These are phyloP conservation scores for Exophiala viscosa DNA, from an alignment of 2,329 filamentous ascomycete genomes.

Conservation along the genomic window DNA sequence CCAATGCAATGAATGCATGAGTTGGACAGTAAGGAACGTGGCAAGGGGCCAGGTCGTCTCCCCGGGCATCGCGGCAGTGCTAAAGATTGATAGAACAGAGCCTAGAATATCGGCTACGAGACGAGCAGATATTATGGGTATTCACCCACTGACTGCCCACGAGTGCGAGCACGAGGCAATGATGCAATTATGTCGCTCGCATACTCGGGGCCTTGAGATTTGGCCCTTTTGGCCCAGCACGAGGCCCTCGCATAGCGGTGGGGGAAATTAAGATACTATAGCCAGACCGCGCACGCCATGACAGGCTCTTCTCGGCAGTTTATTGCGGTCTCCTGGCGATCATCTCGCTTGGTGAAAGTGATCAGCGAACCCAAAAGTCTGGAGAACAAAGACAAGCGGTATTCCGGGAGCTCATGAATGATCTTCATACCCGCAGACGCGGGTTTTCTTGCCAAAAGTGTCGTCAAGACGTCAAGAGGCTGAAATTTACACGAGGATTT, in stretches of 20 bases:
- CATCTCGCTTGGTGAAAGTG: background rate
- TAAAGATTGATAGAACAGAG: background rate
- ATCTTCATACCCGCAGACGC: background rate
- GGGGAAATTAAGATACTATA: background rate
- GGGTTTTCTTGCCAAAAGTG: too few relatives aligned
- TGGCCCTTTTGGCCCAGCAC: background rate
- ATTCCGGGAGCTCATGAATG: background rate
- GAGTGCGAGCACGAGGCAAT: constrained; percentile 14
- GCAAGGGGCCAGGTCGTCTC: too few relatives aligned
- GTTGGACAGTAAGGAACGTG: too few relatives aligned
- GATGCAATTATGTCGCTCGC: constrained; percentile 11
- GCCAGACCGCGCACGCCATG: too few relatives aligned
- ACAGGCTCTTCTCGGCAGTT: background rate
- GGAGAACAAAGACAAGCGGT: background rate
- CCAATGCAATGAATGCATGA: too few relatives aligned
- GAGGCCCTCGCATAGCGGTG: background rate
- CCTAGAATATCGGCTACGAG: constrained; percentile 1
- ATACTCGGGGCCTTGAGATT: background rate
- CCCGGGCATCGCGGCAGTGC: background rate
- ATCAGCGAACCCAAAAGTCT: background rate
- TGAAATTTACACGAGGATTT: too few relatives aligned
- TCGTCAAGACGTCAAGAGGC: too few relatives aligned
- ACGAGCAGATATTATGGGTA: background rate
- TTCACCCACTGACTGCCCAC: background rate
- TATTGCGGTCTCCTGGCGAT: background rate